phyloP scores from a whole-genome alignment of 2,329 filamentous ascomycete species.

The Neonectria magnoliae region DNA sequence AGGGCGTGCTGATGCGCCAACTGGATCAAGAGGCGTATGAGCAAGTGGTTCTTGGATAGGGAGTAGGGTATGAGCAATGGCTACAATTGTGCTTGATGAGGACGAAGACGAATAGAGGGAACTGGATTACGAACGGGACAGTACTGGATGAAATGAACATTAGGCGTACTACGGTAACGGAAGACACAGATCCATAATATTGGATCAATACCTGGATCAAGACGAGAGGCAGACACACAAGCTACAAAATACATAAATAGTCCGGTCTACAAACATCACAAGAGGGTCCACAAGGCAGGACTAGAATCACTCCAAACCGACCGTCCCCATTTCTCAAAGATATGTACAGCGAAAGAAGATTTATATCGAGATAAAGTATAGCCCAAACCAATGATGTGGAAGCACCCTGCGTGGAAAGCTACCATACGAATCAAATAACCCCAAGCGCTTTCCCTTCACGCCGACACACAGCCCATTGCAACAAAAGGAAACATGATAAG shows the following conservation, averaged over 20 bases:
- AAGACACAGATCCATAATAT: not conserved
- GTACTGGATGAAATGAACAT: not conserved
- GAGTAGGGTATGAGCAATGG: slow-evolving; percentile 19
- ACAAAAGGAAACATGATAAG: slow-evolving; percentile 19
- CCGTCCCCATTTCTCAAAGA: slow-evolving; percentile 28
- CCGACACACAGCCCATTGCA: not conserved
- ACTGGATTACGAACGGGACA: not conserved
- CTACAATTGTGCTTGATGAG: not conserved
- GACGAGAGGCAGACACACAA: not conserved
- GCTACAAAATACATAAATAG: not conserved
- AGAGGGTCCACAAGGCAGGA: not conserved
- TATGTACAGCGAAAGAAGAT: slow-evolving; percentile 36
- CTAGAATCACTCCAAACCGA: slow-evolving; percentile 24
- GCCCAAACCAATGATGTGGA: slow-evolving; percentile 27
- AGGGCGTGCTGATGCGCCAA: slow-evolving; percentile 58
- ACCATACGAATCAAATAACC: slow-evolving; percentile 18
- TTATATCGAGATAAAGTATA: slow-evolving; percentile 21
- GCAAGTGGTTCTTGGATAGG: slow-evolving; percentile 56
- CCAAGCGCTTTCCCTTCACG: slow-evolving; percentile 5
- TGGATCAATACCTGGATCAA: not conserved
- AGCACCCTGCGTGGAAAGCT: slow-evolving; percentile 10
- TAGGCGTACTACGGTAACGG: not conserved
- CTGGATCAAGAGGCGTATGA: slow-evolving; percentile 59
- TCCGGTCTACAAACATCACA: not conserved
- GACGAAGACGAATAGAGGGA: not conserved